Base-by-base conservation (phyloP, 1,139 yeast genomes). In the Yamadazyma sp. region DNA sequence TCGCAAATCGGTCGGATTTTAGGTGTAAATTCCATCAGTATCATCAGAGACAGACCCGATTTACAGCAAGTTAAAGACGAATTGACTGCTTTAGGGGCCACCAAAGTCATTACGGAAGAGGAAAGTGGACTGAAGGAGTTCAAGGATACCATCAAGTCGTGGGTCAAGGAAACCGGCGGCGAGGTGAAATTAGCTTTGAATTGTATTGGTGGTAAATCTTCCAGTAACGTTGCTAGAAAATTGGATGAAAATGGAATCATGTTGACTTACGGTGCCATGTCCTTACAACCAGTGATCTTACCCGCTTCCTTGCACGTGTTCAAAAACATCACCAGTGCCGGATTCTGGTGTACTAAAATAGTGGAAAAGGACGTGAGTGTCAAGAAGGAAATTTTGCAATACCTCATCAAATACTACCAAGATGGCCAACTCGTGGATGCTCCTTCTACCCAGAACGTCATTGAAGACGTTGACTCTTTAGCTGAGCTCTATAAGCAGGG, bases 231-330 rank as follows among this genome's bases (percentile, higher is more conserved):
- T 50, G 92, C 96, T 7, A 76, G 96, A 48, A 89, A 89, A 57
- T 73, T 92, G 46, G 80, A 77, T 37, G 57, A 64, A 15, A 73
- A 78, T 45, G 87, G 89, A 22, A 73, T 85, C 46, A 71, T 92
- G 72, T 80, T 86, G 52, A 89, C 98, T 1, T 92, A 92, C 57
- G 99, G 99, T 21, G 98, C 96, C 35, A 92, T 92, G 98, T 87
- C 97, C 5, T 82, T 82, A 70, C 92, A 88, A 64, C 98, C 98
- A 2, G 94, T 94, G 18, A 76, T 80, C 13, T 64, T 92, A 42
- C 97, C 97, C 30, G 88, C 97, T 1, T 80, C 96, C 1, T 67
- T 87, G 44, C 86, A 87, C 55, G 90, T 94, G 48, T 92, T 92
- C 71, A 92, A 89, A 61, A 86, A 90, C 55, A 63, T 92, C 43